Conservation (phyloP, 305 asterid genomes). For the Plantago rigida region DNA sequence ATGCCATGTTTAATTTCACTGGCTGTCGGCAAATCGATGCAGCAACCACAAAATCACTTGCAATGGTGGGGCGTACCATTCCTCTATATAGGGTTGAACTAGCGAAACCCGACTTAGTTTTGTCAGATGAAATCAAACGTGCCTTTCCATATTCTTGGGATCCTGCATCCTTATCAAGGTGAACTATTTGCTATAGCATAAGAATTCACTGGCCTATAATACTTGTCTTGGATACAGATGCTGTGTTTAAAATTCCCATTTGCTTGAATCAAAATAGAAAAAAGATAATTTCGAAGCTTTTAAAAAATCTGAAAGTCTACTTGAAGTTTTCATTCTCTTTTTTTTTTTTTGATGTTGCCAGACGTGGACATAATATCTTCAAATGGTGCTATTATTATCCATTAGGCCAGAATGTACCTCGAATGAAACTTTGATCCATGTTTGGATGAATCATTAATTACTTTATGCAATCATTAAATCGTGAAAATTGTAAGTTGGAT, state of each 20-base stretch:
- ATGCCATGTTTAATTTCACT: conserved; percentile 94
- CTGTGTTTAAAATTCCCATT: not conserved
- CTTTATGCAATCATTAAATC: too few species aligned
- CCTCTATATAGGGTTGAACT: conserved; percentile 55
- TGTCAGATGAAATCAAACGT: conserved; percentile 62
- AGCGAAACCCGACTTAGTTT: conserved; percentile 38
- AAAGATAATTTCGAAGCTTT: too few species aligned
- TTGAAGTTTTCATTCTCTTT: too few species aligned
- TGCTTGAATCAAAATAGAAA: too few species aligned
- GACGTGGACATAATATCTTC: too few species aligned
- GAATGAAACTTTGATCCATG: too few species aligned
- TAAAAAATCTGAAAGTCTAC: too few species aligned
- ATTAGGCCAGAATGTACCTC: too few species aligned
- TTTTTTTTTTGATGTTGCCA: too few species aligned
- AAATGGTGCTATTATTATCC: too few species aligned
- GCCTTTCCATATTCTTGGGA: conserved; percentile 97
- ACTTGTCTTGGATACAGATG: conserved; percentile 4
- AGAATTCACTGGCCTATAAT: conserved; percentile 9
- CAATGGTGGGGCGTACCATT: conserved; percentile 70
- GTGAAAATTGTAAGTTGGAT: too few species aligned
- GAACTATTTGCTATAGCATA: conserved; percentile 21
- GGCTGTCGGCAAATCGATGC: conserved; percentile 90
- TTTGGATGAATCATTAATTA: too few species aligned
- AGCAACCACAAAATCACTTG: conserved; percentile 79
- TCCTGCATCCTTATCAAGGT: conserved; percentile 92